Percentiles rank a stretch among this genome's conserved stretches.
Evolutionary conservation across 768 basidiomycete genomes (phyloP).

Genomic region (Porpolomopsis calyptriformis): DNA sequence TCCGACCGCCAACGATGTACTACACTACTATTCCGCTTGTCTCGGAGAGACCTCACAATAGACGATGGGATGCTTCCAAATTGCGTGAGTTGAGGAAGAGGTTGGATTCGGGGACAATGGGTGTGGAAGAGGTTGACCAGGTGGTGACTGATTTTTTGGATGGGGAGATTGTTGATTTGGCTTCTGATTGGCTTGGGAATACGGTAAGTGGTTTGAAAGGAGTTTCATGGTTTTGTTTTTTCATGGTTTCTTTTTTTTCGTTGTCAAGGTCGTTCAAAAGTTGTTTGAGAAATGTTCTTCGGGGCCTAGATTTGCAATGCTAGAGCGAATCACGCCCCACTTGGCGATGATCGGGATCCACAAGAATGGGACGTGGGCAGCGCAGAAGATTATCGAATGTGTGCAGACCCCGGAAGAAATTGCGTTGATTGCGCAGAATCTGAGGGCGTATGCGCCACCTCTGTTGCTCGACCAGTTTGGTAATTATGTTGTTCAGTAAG

Average conservation of each 20-base stretch:
- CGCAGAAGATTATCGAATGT: slow-evolving; percentile 98
- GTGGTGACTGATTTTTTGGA: slow-evolving; percentile 87
- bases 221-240: not conserved
- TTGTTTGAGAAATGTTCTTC: slow-evolving; percentile 85
- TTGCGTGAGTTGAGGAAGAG: slow-evolving; percentile 91
- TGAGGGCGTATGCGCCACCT: slow-evolving; percentile 87
- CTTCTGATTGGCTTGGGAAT: slow-evolving; percentile 98
- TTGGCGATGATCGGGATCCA: slow-evolving; percentile 97
- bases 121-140: slow-evolving; percentile 78
- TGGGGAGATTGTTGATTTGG: slow-evolving; percentile 87
- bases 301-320: slow-evolving; percentile 72
- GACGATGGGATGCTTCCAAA: slow-evolving; percentile 89
- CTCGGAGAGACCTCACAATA: slow-evolving; percentile 72
- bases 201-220: slow-evolving; percentile 44
- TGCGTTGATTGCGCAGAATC: slow-evolving; percentile 69
- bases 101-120: slow-evolving; percentile 82
- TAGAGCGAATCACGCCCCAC: slow-evolving; percentile 88
- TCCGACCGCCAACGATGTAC: slow-evolving; percentile 89
- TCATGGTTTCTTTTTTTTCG: slow-evolving; percentile 1
- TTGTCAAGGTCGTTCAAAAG: slow-evolving; percentile 80
- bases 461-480: slow-evolving; percentile 90
- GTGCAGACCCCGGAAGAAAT: slow-evolving; percentile 83
- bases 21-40: slow-evolving; percentile 92
- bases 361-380: slow-evolving; percentile 99
- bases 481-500: slow-evolving; percentile 88